phyloP scores from a whole-genome alignment of 2,329 filamentous ascomycete species.

The Xylariaceae sp. region DNA sequence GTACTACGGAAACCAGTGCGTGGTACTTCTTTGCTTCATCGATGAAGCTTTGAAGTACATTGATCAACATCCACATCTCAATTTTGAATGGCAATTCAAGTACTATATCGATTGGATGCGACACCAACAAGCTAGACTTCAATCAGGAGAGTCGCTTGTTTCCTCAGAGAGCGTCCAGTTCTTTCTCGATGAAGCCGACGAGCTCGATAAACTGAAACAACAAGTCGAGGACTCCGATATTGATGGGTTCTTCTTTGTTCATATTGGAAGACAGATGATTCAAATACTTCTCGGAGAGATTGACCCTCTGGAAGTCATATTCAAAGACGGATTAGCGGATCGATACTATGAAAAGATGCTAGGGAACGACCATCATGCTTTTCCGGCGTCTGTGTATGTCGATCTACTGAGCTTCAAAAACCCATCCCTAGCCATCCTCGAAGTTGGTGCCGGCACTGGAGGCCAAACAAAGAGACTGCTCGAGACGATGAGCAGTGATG shows the following conservation, averaged over 20 bases:
- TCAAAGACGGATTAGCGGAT: background rate
- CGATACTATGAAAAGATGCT: slow-evolving; percentile 4
- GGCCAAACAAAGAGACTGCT: slow-evolving; percentile 3
- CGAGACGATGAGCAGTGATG: slow-evolving; percentile 3
- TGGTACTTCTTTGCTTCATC: slow-evolving; percentile 4
- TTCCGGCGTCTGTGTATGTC: background rate
- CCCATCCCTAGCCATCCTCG: slow-evolving; percentile 4
- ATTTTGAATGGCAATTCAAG: slow-evolving; percentile 1
- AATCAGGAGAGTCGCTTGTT: background rate
- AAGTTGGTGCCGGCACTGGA: too few relatives aligned
- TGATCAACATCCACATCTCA: background rate
- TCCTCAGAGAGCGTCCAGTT: too few relatives aligned
- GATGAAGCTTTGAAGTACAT: background rate
- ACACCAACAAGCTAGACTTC: slow-evolving; percentile 1
- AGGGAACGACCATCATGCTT: background rate
- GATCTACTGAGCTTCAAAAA: slow-evolving; percentile 8
- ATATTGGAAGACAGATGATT: background rate
- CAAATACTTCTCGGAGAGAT: slow-evolving; percentile 1
- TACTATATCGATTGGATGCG: slow-evolving; percentile 4
- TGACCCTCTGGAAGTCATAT: slow-evolving; percentile 6
- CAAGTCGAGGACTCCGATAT: background rate
- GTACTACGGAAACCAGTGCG: too few relatives aligned
- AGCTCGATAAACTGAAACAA: too few relatives aligned
- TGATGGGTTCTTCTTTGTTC: slow-evolving; percentile 1
- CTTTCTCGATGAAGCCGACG: background rate